phyloP scores from a whole-genome alignment of 1,139 yeast genomes.

The Scheffersomyces illinoinensis region DNA sequence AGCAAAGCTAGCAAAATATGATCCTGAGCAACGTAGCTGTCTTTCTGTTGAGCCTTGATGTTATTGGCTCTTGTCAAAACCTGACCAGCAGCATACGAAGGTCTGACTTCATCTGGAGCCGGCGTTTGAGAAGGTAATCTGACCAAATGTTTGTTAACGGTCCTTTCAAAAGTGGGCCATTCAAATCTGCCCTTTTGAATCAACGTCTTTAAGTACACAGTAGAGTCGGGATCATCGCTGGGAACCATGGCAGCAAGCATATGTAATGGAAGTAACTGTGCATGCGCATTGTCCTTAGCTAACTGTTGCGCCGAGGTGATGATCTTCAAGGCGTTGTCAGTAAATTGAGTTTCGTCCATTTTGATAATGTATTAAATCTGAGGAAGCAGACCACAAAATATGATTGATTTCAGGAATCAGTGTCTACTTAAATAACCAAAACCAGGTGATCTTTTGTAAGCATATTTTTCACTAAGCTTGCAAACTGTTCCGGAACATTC shows the following conservation, averaged over 20 bases:
- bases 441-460: neutral
- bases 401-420: neutral
- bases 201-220: constrained; percentile 78
- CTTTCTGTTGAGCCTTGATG: constrained; percentile 85
- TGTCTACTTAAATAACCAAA: neutral
- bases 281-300: constrained; percentile 81
- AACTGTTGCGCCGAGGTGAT: constrained; percentile 77
- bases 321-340: constrained; percentile 88
- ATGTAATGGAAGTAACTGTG: constrained; percentile 84
- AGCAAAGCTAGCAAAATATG: constrained; percentile 83
- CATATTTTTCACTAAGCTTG: no score
- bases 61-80: constrained; percentile 69
- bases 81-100: constrained; percentile 70
- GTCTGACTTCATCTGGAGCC: constrained; percentile 73
- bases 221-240: constrained; percentile 62
- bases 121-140: constrained; percentile 87
- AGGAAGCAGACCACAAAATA: no score
- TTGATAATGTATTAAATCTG: constrained; percentile 1
- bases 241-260: constrained; percentile 90
- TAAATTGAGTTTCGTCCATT: constrained; percentile 74
- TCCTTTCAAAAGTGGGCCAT: constrained; percentile 76
- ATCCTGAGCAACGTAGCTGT: constrained; percentile 89
- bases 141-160: constrained; percentile 78
- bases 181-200: constrained; percentile 88
- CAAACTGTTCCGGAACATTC: neutral